phyloP scores from a whole-genome alignment of 495 filamentous ascomycete genomes.

The Cladorrhinum samala region DNA sequence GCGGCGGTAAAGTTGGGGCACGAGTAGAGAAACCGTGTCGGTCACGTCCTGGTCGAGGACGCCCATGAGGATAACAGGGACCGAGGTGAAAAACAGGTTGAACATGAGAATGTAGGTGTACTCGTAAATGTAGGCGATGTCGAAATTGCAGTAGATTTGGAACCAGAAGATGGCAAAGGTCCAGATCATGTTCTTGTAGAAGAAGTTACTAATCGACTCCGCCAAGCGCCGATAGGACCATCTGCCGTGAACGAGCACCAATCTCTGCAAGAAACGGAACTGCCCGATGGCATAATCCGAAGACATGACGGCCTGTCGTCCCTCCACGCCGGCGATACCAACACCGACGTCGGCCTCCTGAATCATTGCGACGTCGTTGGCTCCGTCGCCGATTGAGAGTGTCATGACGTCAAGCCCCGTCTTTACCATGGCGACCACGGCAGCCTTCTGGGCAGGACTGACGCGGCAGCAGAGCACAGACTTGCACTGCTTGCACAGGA shows the following conservation, averaged over 20 bases:
- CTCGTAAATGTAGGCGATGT: slow-evolving; percentile 93
- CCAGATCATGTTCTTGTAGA: slow-evolving; percentile 99
- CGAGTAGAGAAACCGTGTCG: slow-evolving; percentile 86
- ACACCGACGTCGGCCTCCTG: slow-evolving; percentile 98
- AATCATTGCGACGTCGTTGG: slow-evolving; percentile 99
- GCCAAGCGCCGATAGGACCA: slow-evolving; percentile 93
- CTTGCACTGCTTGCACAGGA: slow-evolving; percentile 96
- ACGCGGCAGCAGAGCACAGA: slow-evolving; percentile 97
- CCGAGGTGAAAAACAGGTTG: slow-evolving; percentile 94
- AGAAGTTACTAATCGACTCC: slow-evolving; percentile 97
- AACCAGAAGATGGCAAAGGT: slow-evolving; percentile 98
- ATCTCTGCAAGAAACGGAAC: slow-evolving; percentile 86
- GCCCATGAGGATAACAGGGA: slow-evolving; percentile 93
- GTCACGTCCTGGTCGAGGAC: slow-evolving; percentile 96
- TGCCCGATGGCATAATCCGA: slow-evolving; percentile 98
- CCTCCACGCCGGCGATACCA: slow-evolving; percentile 96
- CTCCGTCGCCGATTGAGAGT: slow-evolving; percentile 91
- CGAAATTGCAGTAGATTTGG: slow-evolving; percentile 90
- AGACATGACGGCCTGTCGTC: slow-evolving; percentile 95
- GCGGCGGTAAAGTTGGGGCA: slow-evolving; percentile 90
- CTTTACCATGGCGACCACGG: slow-evolving; percentile 94
- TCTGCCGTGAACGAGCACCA: slow-evolving; percentile 91
- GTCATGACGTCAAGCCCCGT: slow-evolving; percentile 94
- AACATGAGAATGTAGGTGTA: slow-evolving; percentile 95
- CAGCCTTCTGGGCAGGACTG: slow-evolving; percentile 92